These are phyloP conservation scores for Pseudogymnoascus sp. DNA, from an alignment of 2,329 filamentous ascomycete genomes.

Conservation along the genomic window DNA sequence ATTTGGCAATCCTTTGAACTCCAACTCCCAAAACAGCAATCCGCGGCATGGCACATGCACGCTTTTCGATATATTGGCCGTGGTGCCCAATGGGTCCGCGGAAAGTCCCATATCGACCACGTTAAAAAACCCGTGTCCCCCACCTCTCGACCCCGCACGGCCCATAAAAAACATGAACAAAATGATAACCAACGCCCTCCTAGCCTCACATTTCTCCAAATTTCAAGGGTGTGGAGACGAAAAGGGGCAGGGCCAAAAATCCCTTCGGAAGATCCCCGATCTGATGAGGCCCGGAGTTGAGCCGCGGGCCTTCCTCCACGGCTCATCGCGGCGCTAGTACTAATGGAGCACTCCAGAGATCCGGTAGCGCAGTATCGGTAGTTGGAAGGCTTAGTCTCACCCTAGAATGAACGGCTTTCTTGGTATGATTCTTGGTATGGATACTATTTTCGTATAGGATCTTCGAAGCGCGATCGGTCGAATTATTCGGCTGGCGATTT, in stretches of 20 bases:
- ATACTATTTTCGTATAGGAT: neutral
- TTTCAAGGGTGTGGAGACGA: neutral
- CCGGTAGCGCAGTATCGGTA: neutral
- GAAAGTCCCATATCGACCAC: neutral
- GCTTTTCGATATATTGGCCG: neutral
- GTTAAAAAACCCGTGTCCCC: neutral
- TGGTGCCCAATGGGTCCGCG: neutral
- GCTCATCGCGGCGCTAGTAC: neutral
- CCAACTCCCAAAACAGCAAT: neutral
- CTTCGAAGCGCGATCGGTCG: neutral
- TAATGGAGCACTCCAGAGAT: neutral
- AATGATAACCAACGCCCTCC: neutral
- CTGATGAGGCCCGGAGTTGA: neutral
- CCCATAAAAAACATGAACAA: neutral
- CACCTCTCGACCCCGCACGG: neutral
- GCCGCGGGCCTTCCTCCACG: neutral
- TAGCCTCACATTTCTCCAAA: neutral
- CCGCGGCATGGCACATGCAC: neutral
- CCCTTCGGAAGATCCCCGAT: neutral
- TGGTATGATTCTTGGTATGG: neutral
- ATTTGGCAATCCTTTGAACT: neutral
- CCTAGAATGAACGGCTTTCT: neutral
- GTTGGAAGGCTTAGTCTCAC: slow-evolving; percentile 5
- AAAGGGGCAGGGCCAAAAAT: neutral
- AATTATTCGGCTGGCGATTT: neutral